These are phyloP conservation scores for Boletus sp. DNA, from an alignment of 768 basidiomycete genomes.

Conservation along the genomic window DNA sequence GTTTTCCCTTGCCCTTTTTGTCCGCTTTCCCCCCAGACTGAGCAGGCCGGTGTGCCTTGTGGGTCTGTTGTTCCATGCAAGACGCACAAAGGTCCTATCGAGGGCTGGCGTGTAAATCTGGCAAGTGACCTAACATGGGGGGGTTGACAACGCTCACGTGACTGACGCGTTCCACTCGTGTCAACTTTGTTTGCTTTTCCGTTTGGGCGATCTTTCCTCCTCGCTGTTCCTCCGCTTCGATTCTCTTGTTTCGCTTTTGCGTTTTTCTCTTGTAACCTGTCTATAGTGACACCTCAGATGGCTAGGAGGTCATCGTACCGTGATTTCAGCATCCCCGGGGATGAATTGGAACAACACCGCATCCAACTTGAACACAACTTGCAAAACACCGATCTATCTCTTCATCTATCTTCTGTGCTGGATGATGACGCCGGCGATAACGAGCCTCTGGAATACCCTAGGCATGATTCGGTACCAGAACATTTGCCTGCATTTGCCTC, in stretches of 20 bases:
- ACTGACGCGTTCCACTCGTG: constrained; percentile 23
- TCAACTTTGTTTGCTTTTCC: constrained; percentile 21
- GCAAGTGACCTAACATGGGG: constrained; percentile 13
- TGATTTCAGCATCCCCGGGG: constrained; percentile 60
- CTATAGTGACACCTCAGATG: constrained; percentile 22
- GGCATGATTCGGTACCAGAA: constrained; percentile 60
- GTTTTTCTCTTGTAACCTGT: constrained; percentile 13
- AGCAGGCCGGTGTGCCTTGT: constrained; percentile 79
- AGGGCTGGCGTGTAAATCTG: constrained; percentile 1
- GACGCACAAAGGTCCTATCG: background rate
- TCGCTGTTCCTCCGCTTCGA: constrained; percentile 6
- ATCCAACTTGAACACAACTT: constrained; percentile 79
- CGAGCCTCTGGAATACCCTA: constrained; percentile 63
- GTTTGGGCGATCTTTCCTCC: background rate
- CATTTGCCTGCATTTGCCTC: constrained; percentile 58
- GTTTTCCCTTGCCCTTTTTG: constrained; percentile 72
- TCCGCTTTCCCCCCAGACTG: constrained; percentile 69
- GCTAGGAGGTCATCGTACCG: constrained; percentile 25
- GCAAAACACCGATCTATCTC: constrained; percentile 66
- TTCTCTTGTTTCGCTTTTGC: constrained; percentile 12
- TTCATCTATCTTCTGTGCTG: constrained; percentile 59
- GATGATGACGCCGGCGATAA: constrained; percentile 41
- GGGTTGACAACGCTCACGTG: constrained; percentile 26
- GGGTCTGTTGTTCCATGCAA: constrained; percentile 67
- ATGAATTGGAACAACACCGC: constrained; percentile 72